Conservation (phyloP, 2,329 filamentous ascomycete species). For the Blastomyces percursus region DNA sequence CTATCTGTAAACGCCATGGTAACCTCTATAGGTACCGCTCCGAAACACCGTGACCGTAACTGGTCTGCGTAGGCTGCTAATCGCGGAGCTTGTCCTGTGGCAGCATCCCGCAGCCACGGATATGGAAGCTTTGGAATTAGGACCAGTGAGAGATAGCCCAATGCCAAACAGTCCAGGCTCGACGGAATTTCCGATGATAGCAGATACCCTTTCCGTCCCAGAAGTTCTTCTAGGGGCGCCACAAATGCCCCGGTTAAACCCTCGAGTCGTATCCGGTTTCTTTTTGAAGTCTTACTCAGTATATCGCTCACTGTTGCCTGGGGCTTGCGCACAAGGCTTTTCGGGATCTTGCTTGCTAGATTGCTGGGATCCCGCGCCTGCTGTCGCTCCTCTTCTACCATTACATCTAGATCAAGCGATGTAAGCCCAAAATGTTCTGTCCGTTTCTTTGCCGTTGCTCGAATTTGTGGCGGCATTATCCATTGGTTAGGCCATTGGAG, state of each 20-base stretch:
- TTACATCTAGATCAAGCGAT: constrained; percentile 51
- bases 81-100: constrained; percentile 40
- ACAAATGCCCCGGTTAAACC: constrained; percentile 61
- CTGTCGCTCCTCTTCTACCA: constrained; percentile 27
- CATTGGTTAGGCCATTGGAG: constrained; percentile 83
- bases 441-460: constrained; percentile 56
- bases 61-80: constrained; percentile 38
- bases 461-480: constrained; percentile 64
- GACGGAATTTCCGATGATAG: constrained; percentile 44
- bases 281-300: constrained; percentile 57
- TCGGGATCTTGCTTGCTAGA: constrained; percentile 29
- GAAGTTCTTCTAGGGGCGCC: constrained; percentile 55
- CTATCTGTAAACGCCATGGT: constrained; percentile 3
- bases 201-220: constrained; percentile 47
- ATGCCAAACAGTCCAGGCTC: constrained; percentile 65
- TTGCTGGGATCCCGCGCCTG: constrained; percentile 31
- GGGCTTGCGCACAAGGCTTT: constrained; percentile 44
- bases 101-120: constrained; percentile 49
- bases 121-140: constrained; percentile 51
- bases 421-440: constrained; percentile 61
- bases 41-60: constrained; percentile 30
- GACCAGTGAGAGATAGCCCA: constrained; percentile 71
- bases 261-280: constrained; percentile 64
- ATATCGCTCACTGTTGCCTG: constrained; percentile 51
- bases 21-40: constrained; percentile 14